Evolutionary conservation across 208 protist species (phyloP), one percentile per base, ranked within the genome.

Genomic region (Angomonas ambiguus): DNA sequence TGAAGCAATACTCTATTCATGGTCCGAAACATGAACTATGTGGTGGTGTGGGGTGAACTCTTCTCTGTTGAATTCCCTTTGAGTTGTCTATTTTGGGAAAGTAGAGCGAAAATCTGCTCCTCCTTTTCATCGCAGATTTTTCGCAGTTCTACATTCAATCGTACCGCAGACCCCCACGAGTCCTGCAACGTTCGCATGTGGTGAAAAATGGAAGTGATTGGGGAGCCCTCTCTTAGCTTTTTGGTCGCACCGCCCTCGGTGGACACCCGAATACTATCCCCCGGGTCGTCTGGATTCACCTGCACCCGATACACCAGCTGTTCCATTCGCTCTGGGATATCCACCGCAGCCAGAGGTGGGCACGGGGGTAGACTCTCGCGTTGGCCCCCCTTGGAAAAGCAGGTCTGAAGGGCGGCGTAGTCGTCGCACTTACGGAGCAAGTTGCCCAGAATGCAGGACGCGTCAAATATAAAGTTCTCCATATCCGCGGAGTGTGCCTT

Each of bases 91-190:
- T 20, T 31, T 20, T 30, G 53, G 20, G 53, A 33, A 20, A 59
- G 20, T n/a, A 59, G 53, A 2, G 53, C 53, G 25, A 33, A 59
- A 5, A 59, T 20, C 16, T 59, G 53, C 3, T 20, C 13, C 22
- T 77, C 71, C 51, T 77, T 69, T 45, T 72, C 65, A 8, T 71
- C 59, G 41, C 71, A 77, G 13, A 48, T 24, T 2, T 65, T 56
- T 35, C 67, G 61, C n/a, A 77, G 65, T 49, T 77, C 57, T 5
- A 77, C 65, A 34, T 77, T 77, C 13, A 77, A 65, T n/a, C 62
- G 10, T 28, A 77, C 71, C 0, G 65, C 56, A 4, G 71, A 63
- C 28, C 34, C 31, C 71, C 71, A 77, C 59, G 71, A 71, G 33
- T 67, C 33, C 38, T 77, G 71, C 51, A 77, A 2, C 2, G 45